phyloP scores from a whole-genome alignment of 2,329 filamentous ascomycete genomes.

The Aspergillus persii region DNA sequence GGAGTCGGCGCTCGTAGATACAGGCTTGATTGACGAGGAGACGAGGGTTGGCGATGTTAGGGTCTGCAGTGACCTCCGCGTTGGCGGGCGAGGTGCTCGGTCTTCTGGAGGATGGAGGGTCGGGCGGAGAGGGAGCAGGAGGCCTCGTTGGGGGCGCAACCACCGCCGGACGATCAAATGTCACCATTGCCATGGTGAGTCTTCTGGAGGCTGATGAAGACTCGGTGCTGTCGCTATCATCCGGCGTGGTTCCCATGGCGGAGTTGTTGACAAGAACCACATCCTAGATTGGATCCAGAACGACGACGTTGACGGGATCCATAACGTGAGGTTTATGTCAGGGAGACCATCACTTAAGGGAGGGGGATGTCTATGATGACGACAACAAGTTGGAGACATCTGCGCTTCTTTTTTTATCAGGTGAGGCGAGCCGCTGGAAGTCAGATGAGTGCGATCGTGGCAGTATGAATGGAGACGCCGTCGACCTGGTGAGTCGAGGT shows the following conservation, averaged over 20 bases:
- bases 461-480: background rate
- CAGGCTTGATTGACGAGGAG: conserved; percentile 41
- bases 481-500: conserved; percentile 2
- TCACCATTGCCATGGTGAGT: conserved; percentile 10
- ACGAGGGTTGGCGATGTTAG: conserved; percentile 38
- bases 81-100: background rate
- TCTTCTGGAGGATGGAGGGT: conserved; percentile 1
- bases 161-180: conserved; percentile 3
- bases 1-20: conserved; percentile 50
- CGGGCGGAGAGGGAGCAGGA: background rate
- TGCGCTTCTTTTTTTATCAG: conserved; percentile 7
- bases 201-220: background rate
- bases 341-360: background rate
- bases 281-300: background rate
- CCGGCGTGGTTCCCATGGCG: conserved; percentile 6
- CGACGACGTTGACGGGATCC: background rate
- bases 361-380: background rate
- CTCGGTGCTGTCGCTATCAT: background rate
- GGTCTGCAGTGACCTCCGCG: conserved; percentile 22
- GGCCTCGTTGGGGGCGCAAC: background rate
- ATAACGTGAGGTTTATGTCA: background rate
- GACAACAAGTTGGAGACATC: background rate
- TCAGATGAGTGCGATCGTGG: conserved; percentile 7
- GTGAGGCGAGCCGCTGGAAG: conserved; percentile 2
- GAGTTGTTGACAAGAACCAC: background rate